A percentile compares a stretch with the other conserved stretches of the same genome.
Evolutionary conservation across 805 yeast genomes (phyloP).

Genomic region (Cyberlindnera saturnus): DNA sequence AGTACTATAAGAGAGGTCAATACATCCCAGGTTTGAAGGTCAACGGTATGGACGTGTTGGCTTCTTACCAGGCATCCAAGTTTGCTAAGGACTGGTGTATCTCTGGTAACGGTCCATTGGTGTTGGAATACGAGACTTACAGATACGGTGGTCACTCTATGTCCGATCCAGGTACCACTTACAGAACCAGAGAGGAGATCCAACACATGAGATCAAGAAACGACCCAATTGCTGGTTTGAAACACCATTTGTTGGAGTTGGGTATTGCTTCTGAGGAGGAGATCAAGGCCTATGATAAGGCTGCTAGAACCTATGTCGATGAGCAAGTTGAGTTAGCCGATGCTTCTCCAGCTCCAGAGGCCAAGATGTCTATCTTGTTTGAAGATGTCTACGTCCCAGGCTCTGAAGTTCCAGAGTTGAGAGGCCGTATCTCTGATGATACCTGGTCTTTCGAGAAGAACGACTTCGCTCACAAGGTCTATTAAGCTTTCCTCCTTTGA

Average conservation of each 20-base stretch:
- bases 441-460: constrained; percentile 70
- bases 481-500: constrained; percentile 8
- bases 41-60: constrained; percentile 97
- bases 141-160: constrained; percentile 99
- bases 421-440: constrained; percentile 97
- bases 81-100: constrained; percentile 96
- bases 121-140: constrained; percentile 95
- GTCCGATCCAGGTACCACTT: constrained; percentile 99
- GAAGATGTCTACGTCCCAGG: constrained; percentile 97
- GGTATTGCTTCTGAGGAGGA: constrained; percentile 90
- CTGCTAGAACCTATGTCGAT: constrained; percentile 92
- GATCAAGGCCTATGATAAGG: constrained; percentile 90
- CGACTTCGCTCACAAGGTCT: constrained; percentile 34
- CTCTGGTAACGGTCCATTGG: constrained; percentile 92
- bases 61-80: constrained; percentile 92
- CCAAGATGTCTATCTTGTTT: constrained; percentile 87
- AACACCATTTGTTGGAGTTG: constrained; percentile 76
- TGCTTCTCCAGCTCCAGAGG: constrained; percentile 91
- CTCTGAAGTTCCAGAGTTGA: constrained; percentile 81
- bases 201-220: constrained; percentile 98
- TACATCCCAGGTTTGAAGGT: constrained; percentile 98
- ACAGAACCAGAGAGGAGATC: constrained; percentile 99
- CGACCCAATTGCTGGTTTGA: constrained; percentile 96
- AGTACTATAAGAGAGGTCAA: constrained; percentile 98
- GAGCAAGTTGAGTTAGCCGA: constrained; percentile 93